Conservation (phyloP, 345 rosid species). For the Toxicodendron radicans region DNA sequence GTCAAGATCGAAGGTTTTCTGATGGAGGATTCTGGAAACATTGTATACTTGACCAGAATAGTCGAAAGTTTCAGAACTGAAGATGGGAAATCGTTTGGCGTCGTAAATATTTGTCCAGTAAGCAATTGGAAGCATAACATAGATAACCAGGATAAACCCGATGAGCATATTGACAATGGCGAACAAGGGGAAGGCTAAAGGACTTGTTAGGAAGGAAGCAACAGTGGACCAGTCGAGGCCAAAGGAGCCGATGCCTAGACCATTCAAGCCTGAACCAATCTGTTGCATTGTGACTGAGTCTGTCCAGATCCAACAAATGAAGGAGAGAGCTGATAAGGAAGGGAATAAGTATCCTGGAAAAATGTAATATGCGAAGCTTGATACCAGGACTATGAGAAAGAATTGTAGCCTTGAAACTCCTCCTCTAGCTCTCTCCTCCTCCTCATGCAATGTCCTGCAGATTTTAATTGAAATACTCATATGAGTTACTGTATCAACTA, state of each 20-base stretch:
- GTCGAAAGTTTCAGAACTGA: slow-evolving; percentile 52
- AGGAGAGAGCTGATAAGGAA: slow-evolving; percentile 29
- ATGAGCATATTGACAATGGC: slow-evolving; percentile 44
- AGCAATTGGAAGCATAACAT: slow-evolving; percentile 52
- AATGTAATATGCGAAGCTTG: slow-evolving; percentile 40
- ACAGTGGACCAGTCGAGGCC: slow-evolving; percentile 48
- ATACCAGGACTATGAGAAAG: slow-evolving; percentile 31
- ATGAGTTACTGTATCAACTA: no score
- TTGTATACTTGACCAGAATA: slow-evolving; percentile 44
- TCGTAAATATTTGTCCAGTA: slow-evolving; percentile 51
- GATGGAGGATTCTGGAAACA: slow-evolving; percentile 52
- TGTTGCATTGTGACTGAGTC: slow-evolving; percentile 33
- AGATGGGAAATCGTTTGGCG: slow-evolving; percentile 59
- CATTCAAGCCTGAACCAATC: slow-evolving; percentile 40
- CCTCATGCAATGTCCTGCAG: slow-evolving; percentile 59
- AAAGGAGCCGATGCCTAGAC: slow-evolving; percentile 49
- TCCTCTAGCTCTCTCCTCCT: slow-evolving; percentile 34
- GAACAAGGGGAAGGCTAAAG: slow-evolving; percentile 38
- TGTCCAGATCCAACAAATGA: slow-evolving; percentile 37
- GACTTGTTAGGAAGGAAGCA: slow-evolving; percentile 38
- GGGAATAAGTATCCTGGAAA: slow-evolving; percentile 41
- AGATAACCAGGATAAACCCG: slow-evolving; percentile 55
- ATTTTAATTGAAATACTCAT: background rate
- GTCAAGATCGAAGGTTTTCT: slow-evolving; percentile 42
- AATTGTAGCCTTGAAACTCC: slow-evolving; percentile 44